Evolutionary conservation across 2,329 filamentous ascomycete species (phyloP), one percentile per base, ranked within the genome.

Genomic region (Beauveria medogensis): DNA sequence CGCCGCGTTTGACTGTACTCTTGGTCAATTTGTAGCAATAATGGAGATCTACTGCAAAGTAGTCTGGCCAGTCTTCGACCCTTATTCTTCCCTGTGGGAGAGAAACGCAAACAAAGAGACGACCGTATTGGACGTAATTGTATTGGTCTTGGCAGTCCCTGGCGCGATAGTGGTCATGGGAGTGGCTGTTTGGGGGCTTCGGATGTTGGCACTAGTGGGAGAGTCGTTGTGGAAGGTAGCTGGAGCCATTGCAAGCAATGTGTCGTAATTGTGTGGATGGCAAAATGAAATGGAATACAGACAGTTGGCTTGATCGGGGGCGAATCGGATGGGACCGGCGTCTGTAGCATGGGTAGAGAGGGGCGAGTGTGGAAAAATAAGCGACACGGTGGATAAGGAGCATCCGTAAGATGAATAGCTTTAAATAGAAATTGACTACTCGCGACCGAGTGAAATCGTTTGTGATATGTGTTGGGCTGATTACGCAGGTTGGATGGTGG

Each of bases 51-150:
- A 76, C 66, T 76, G 69, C 73, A 62, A 59, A 46, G 62, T 72
- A 14, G 70, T 78, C 18, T 66, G 66, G 54, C 76, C 76, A 2
- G 73, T 77, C 14, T 75, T 79, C 61, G 67, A 76, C 65, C 63
- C 65, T 8, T 64, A 69, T 2, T 78, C 76, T 30, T 66, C 70
- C 37, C 68, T 74, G 59, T 74, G 75, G 72, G 59, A 64, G 58
- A 64, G 67, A 43, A 65, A 67, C 28, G 64, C 63, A 18, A 67
- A 60, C 40, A 59, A 67, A 22, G 61, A 69, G 48, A 59, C 63
- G 37, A 69, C 66, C 2, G 63, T 68, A 62, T 53, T 57, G 51
- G 53, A 64, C 22, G 40, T 55, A 2, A 55, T 67, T 16, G 62
- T 67, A 26, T 59, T 72, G 24, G 60, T 66, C 37, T 60, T 73